phyloP scores from a whole-genome alignment of 257 asterid species.

The Echium plantagineum region DNA sequence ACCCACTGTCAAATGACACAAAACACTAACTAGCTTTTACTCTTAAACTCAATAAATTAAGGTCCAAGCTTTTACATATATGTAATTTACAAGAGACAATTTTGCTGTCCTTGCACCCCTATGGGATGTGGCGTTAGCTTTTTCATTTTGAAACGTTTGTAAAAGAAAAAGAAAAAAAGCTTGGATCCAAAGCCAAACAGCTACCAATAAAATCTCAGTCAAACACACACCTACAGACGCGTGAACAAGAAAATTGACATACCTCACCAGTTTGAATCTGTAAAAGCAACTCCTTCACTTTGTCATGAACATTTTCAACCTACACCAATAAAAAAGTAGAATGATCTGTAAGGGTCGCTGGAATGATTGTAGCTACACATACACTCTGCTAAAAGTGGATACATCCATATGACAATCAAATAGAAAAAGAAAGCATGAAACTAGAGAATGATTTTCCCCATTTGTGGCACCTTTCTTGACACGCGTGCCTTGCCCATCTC shows the following conservation, averaged over 20 bases:
- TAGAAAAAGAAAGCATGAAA: background rate
- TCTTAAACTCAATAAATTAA: constrained; percentile 7
- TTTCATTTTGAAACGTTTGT: too few relatives aligned
- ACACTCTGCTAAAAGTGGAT: background rate
- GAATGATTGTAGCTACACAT: background rate
- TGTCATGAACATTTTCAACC: constrained; percentile 70
- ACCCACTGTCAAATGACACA: background rate
- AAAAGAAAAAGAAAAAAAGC: too few relatives aligned
- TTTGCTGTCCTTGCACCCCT: too few relatives aligned
- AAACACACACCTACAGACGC: background rate
- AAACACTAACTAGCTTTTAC: background rate
- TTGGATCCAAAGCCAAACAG: too few relatives aligned
- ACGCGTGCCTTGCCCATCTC: constrained; percentile 68
- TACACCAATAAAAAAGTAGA: constrained; percentile 18
- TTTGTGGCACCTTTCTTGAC: constrained; percentile 44
- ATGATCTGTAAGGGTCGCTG: background rate
- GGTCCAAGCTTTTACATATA: background rate
- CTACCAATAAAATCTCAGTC: too few relatives aligned
- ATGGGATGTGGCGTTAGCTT: too few relatives aligned
- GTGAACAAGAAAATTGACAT: constrained; percentile 6
- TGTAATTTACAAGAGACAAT: background rate
- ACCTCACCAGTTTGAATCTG: constrained; percentile 71
- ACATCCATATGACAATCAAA: background rate
- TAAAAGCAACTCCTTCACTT: constrained; percentile 47
- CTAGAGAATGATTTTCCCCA: background rate